These are phyloP conservation scores for Candida boleticola DNA, from an alignment of 805 yeast genomes.

Conservation along the genomic window DNA sequence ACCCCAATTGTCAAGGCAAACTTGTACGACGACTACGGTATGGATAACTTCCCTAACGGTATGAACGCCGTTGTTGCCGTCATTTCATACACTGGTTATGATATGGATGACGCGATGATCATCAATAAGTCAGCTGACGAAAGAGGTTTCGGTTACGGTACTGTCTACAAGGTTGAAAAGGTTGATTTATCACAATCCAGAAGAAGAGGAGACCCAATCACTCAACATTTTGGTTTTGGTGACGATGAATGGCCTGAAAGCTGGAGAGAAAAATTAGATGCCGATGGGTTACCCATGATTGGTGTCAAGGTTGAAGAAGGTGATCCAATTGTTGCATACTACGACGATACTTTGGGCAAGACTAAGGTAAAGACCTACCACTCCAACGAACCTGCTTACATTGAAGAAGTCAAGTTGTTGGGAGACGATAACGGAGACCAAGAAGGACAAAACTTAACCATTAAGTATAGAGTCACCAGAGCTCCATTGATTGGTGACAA, in stretches of 20 bases:
- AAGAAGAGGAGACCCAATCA: slow-evolving; percentile 89
- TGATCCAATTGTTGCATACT: slow-evolving; percentile 91
- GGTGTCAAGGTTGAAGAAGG: slow-evolving; percentile 91
- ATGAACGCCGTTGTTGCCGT: slow-evolving; percentile 98
- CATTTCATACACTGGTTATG: slow-evolving; percentile 97
- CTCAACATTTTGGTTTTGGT: slow-evolving; percentile 94
- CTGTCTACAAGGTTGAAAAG: slow-evolving; percentile 92
- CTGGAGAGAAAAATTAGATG: slow-evolving; percentile 86
- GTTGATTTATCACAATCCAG: slow-evolving; percentile 75
- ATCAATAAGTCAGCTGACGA: slow-evolving; percentile 96
- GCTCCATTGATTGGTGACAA: slow-evolving; percentile 96
- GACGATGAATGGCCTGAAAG: slow-evolving; percentile 86
- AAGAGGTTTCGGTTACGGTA: slow-evolving; percentile 97
- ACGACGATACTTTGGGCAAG: slow-evolving; percentile 85
- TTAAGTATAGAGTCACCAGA: slow-evolving; percentile 89
- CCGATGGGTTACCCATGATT: slow-evolving; percentile 88
- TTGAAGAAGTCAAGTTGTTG: slow-evolving; percentile 89
- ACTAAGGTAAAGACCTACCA: slow-evolving; percentile 92
- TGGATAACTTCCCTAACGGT: slow-evolving; percentile 98
- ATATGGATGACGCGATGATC: slow-evolving; percentile 99
- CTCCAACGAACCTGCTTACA: slow-evolving; percentile 89
- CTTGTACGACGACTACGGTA: slow-evolving; percentile 91
- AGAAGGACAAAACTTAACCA: slow-evolving; percentile 81
- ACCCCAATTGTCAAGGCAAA: slow-evolving; percentile 95
- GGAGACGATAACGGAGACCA: slow-evolving; percentile 75